Base-by-base conservation (phyloP, 768 basidiomycete species). In the Serpula lacrymans region DNA sequence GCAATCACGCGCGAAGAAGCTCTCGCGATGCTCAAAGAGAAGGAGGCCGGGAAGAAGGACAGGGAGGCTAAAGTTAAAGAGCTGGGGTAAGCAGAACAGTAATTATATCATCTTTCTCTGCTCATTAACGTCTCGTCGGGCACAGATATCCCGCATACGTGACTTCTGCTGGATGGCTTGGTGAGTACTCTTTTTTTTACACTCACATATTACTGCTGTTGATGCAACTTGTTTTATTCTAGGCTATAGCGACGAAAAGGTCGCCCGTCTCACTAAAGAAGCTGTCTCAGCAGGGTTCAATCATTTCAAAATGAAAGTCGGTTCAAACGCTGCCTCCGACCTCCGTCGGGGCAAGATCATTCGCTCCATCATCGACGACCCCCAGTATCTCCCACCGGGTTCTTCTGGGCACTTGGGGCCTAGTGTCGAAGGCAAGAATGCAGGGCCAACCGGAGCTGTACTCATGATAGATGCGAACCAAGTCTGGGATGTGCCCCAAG, bases 231-330 rank as follows among this genome's bases (percentile, higher is more conserved):
- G 7, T 2, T 25, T 6, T 18, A 18, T 48, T 16, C 6, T 37
- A 80, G 87, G 92, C 3, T 98, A 97, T 66, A 80, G 77, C 13
- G 93, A 97, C 58, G 93, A 95, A 59, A 96, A 96, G 58, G 81
- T 98, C 18, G 76, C 80, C 1, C 75, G 81, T 6, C 75, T 98
- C 37, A 96, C 91, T 7, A 82, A 81, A 54, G 89, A 93, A 57
- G 88, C 92, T 23, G 72, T 98, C 37, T 64, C 74, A 17, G 78
- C 76, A 31, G 94, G 94, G 16, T 98, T 98, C 78, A 95, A 90
- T 67, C 93, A 96, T 68, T 98, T 98, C 79, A 97, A 97, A 68
- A 93, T 97, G 84, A 98, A 97, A 70, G 95, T 98, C 49, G 95
- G 95, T 39, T 84, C 86, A 18, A 74, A 88, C 63, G 71, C 78